Evolutionary conservation across 2,329 filamentous ascomycete genomes (phyloP).

Genomic region (Diaporthe aspalathi): DNA sequence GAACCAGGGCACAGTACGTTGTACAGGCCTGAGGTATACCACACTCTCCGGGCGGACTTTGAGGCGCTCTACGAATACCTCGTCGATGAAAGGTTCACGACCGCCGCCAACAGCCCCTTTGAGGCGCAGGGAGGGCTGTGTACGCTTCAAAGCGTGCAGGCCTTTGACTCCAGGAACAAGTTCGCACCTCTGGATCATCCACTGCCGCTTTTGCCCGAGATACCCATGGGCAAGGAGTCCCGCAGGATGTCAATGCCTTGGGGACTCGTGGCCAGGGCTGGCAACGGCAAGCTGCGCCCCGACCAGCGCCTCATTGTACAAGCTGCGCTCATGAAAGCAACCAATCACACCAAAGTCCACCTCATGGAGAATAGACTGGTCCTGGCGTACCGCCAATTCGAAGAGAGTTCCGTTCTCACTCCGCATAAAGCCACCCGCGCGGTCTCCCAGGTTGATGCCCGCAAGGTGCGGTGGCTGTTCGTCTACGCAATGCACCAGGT

Average conservation of each 20-base stretch:
- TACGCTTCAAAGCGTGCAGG: conserved; percentile 73
- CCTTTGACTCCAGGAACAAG: conserved; percentile 72
- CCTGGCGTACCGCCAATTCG: conserved; percentile 75
- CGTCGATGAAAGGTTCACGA: conserved; percentile 69
- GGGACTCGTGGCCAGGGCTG: conserved; percentile 46
- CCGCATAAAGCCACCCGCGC: conserved; percentile 65
- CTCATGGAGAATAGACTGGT: conserved; percentile 68
- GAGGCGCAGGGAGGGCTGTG: conserved; percentile 75
- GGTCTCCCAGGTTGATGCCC: conserved; percentile 72
- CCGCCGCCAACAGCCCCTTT: conserved; percentile 61
- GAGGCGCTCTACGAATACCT: conserved; percentile 77
- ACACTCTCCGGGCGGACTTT: conserved; percentile 76
- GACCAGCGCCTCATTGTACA: conserved; percentile 63
- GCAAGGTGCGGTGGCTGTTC: conserved; percentile 83
- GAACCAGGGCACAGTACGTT: conserved; percentile 53
- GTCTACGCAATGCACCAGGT: conserved; percentile 80
- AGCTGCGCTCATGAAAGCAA: conserved; percentile 63
- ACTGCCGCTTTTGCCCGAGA: conserved; percentile 73
- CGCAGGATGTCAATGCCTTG: conserved; percentile 50
- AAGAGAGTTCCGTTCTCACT: conserved; percentile 65
- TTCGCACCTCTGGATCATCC: conserved; percentile 72
- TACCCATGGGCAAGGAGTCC: conserved; percentile 37
- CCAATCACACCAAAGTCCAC: conserved; percentile 55
- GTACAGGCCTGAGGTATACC: conserved; percentile 69
- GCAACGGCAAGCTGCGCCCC: conserved; percentile 55